Base-by-base conservation (phyloP, 1,284 basidiomycete genomes). In the Heterobasidion annosum region DNA sequence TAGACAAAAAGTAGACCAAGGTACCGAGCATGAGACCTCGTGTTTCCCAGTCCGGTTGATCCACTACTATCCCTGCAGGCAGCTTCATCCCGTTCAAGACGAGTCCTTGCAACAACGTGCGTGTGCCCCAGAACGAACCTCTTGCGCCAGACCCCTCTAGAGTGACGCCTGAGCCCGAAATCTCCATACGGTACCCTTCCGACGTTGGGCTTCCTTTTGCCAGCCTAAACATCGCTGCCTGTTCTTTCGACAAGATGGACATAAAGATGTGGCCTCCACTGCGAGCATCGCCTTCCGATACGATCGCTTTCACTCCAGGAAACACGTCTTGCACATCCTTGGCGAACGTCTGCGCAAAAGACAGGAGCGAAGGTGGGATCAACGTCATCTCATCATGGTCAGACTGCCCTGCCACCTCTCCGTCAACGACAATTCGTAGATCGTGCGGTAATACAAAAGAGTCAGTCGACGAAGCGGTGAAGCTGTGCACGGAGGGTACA, bases 1-100 rank as follows among this genome's bases (percentile, higher is more conserved):
- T 12, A 40, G 37, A 40, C 12, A 40, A 3, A 47, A 10, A 47
- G 45, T 15, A 47, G 45, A 47, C n/a, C 52, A 16, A 8, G 45
- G 40, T 16, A 64, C 64, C 64, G 15, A 73, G 63, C 72, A 73
- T 73, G 55, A 71, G 67, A 8, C 72, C 71, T 6, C 71, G 62
- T 2, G 70, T 67, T 25, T 65, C 65, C 69, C 70, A 73, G 8
- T 68, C 70, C 1, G 71, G 71, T 16, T 64, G 61, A 56, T 72
- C 71, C 1, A 51, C 54, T 0, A 67, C 65, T 1, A 57, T 56
- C 1, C 69, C 70, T 12, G 63, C 54, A 3, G 71, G 66, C 34
- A 72, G 60, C 3, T 53, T 47, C 25, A 65, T 57, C 2, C 47
- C 58, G 18, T 59, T 61, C 40, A 63, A 58, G 9, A 66, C 63